Percentiles rank a stretch among this genome's conserved stretches.
These are phyloP conservation scores for Fusarium nodosum DNA, from an alignment of 2,329 filamentous ascomycete species.

Conservation along the genomic window DNA sequence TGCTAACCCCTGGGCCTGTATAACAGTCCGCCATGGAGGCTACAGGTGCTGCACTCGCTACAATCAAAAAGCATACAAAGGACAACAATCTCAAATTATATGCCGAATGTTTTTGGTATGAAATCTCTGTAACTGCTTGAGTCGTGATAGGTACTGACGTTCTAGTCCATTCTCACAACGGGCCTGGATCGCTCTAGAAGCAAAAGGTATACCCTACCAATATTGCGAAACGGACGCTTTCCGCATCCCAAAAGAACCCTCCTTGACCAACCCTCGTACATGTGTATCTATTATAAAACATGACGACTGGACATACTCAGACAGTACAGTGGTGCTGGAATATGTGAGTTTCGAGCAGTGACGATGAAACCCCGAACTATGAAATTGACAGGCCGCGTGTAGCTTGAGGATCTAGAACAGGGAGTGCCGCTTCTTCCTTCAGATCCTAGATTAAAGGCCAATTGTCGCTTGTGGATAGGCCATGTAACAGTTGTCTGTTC, in stretches of 20 bases:
- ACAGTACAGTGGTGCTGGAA: slow-evolving; percentile 86
- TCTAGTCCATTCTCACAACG: slow-evolving; percentile 84
- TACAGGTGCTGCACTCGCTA: slow-evolving; percentile 77
- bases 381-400: background rate
- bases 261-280: slow-evolving; percentile 82
- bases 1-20: slow-evolving; percentile 1
- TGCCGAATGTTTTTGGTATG: slow-evolving; percentile 87
- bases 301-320: slow-evolving; percentile 85
- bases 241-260: slow-evolving; percentile 70
- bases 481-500: slow-evolving; percentile 65
- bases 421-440: slow-evolving; percentile 74
- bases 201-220: slow-evolving; percentile 83
- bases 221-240: slow-evolving; percentile 90
- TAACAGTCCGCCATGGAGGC: slow-evolving; percentile 81
- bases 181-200: slow-evolving; percentile 89
- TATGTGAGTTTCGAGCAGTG: slow-evolving; percentile 68
- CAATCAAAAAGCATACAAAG: slow-evolving; percentile 77
- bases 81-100: slow-evolving; percentile 82
- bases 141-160: slow-evolving; percentile 10
- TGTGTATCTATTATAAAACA: slow-evolving; percentile 82
- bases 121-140: background rate
- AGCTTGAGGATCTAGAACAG: slow-evolving; percentile 78
- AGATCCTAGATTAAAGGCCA: slow-evolving; percentile 75
- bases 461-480: slow-evolving; percentile 83
- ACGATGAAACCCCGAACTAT: background rate